Base-by-base conservation (phyloP, 495 filamentous ascomycete genomes). In the Lophiostoma macrostomum region DNA sequence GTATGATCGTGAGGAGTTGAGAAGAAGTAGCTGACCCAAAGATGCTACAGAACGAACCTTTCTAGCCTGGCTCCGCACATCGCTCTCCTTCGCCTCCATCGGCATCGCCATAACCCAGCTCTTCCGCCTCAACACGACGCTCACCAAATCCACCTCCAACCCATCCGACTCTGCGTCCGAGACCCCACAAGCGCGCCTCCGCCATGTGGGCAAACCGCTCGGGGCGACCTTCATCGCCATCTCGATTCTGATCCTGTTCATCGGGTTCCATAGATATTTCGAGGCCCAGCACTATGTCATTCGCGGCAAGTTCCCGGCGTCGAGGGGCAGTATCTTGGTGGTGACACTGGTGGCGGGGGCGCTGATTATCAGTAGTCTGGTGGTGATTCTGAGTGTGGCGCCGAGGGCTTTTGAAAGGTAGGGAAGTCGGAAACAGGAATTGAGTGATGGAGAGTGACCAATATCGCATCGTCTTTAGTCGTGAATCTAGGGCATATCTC, bases 81-180 rank as follows among this genome's bases (percentile, higher is more conserved):
- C 90, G 18, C 78, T 98, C 35, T 89, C 91, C 39, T 98, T 98
- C 67, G 94, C 93, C 30, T 90, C 85, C 41, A 98, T 98, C 63
- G 93, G 93, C 49, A 91, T 98, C 54, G 93, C 91, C 43, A 82
- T 98, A 41, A 96, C 94, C 1, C 93, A 98, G 69, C 80, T 98
- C 41, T 97, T 98, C 73, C 85, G 93, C 22, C 82, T 97, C 38
- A 96, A 95, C 75, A 86, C 80, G 20, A 75, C 83, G 27, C 70
- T 86, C 52, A 63, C 71, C 8, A 16, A 16, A 13, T 53, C 66
- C 16, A 60, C 66, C 18, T 53, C 58, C 43, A 25, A 43, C 22
- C 39, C 48, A 25, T 32, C 39, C 49, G 41, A 44, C 50, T 53
- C 51, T 39, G 18, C 49, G 56, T 43, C 43, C 35, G 36, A 38